Evolutionary conservation across 1,139 yeast species (phyloP), one percentile per base, ranked within the genome.

Genomic region (Candida mesenterica): DNA sequence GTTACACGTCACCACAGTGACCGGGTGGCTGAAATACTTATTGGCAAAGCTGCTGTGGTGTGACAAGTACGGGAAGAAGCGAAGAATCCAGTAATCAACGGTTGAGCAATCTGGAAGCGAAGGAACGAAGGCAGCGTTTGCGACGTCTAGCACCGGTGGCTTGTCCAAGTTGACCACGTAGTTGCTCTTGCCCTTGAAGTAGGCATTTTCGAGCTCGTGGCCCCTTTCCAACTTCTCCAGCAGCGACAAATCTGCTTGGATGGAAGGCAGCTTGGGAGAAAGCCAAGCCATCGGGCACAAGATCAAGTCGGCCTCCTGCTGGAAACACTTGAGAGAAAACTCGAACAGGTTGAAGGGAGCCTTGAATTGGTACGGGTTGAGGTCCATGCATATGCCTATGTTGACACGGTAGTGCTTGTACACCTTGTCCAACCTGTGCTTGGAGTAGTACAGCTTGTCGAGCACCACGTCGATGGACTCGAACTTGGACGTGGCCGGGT

Each of bases 381-480:
- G 60, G 57, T 89, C 97, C 97, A 89, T 90, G 56, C 97, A 90
- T n/a, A 90, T 88, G 0, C 96, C 97, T 39, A 89, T 68, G 30
- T 79, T 74, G 1, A 83, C 62, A 9, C 57, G 58, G 26, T 33
- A 33, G 13, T 8, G 3, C 22, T 24, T 30, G 75, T 40, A 20
- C 25, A 19, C 23, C 3, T 6, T 12, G n/a, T 9, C 18, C n/a
- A 3, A n/a, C 4, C 15, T 12, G 13, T 24, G 29, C 35, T 44
- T 23, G 40, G 44, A 28, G 38, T 61, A 61, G 39, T 50, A 54
- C 14, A 52, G 53, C 38, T 57, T 61, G 33, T 63, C 59, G 5
- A 73, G 49, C 2, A 56, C 51, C 30, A 76, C 46, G 18, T 66
- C 61, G 29, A 74, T 66, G 1, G 66, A 53, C 28, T 61, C 56